Evolutionary conservation across 202 grass and related monocot genomes (phyloP).

Genomic region (Dendrocalamus latiflorus): DNA sequence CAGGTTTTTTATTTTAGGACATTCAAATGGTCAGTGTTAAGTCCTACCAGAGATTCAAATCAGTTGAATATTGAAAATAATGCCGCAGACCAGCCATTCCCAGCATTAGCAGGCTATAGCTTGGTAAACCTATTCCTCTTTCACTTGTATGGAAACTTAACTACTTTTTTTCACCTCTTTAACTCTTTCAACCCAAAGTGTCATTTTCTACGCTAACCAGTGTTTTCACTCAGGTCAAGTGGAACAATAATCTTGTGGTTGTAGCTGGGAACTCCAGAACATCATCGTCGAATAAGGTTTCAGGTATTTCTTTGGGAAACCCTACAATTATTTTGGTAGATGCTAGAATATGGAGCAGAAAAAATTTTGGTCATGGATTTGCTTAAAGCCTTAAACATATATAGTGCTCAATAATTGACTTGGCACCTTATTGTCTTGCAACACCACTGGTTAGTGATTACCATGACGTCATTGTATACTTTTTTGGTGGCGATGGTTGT

Average conservation of each 20-base stretch:
- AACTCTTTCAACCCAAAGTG: not conserved
- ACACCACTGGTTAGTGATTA: not conserved
- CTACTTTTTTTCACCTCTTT: not conserved
- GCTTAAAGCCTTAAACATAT: not conserved
- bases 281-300: constrained; percentile 56
- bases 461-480: not conserved
- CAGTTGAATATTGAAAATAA: constrained; percentile 45
- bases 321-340: not conserved
- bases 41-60: constrained; percentile 37
- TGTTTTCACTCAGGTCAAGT: constrained; percentile 56
- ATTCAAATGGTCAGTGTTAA: constrained; percentile 64
- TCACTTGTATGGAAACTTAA: not conserved
- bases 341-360: not conserved
- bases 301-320: constrained; percentile 43
- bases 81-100: not conserved
- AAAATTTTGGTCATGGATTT: not conserved
- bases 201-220: not conserved
- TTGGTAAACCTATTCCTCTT: constrained; percentile 50
- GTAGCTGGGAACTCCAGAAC: constrained; percentile 70
- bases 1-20: constrained; percentile 88
- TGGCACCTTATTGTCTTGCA: not conserved
- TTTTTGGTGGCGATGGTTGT: not conserved
- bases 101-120: constrained; percentile 38
- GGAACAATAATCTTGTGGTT: constrained; percentile 74
- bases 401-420: not conserved